Percentiles rank a stretch among this genome's conserved stretches.
Evolutionary conservation across 371 early-diverging fungal genomes (phyloP).

Genomic region (Chytridium lagenaria): DNA sequence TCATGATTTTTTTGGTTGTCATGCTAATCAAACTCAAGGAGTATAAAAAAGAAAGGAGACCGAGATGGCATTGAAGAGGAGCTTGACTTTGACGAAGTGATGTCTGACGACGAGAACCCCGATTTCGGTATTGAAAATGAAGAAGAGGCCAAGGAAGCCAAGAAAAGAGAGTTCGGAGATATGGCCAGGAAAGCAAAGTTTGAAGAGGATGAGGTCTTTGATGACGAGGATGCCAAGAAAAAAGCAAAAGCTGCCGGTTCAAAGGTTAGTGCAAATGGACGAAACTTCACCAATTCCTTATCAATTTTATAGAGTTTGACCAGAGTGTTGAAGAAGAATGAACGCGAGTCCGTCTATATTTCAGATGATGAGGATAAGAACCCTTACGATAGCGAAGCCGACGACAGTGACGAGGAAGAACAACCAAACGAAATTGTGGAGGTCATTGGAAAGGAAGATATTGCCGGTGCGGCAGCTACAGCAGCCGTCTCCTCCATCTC

Average conservation of each 20-base stretch:
- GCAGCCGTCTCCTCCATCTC: slow-evolving; percentile 3
- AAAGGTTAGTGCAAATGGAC: slow-evolving; percentile 10
- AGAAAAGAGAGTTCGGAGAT: slow-evolving; percentile 41
- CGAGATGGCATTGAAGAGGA: slow-evolving; percentile 71
- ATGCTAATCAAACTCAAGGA: not conserved
- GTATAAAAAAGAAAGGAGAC: not conserved
- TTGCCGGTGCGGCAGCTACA: not conserved
- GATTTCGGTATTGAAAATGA: slow-evolving; percentile 56
- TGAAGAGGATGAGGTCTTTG: slow-evolving; percentile 44
- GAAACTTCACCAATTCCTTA: slow-evolving; percentile 15
- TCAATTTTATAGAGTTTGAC: slow-evolving; percentile 61
- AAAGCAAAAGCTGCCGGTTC: not conserved
- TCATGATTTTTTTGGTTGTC: no score
- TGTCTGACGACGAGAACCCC: slow-evolving; percentile 80
- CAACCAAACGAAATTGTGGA: slow-evolving; percentile 35
- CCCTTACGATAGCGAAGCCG: slow-evolving; percentile 67
- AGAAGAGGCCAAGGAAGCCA: slow-evolving; percentile 54
- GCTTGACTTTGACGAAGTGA: slow-evolving; percentile 70
- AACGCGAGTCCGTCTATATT: slow-evolving; percentile 77
- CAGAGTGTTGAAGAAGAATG: slow-evolving; percentile 74
- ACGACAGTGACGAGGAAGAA: slow-evolving; percentile 40
- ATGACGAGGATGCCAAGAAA: slow-evolving; percentile 39
- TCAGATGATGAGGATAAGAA: slow-evolving; percentile 72
- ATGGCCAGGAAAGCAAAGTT: slow-evolving; percentile 29
- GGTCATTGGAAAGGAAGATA: slow-evolving; percentile 26